Evolutionary conservation across 73 alveolate species (phyloP).

Genomic region (Symbiodinium natans): DNA sequence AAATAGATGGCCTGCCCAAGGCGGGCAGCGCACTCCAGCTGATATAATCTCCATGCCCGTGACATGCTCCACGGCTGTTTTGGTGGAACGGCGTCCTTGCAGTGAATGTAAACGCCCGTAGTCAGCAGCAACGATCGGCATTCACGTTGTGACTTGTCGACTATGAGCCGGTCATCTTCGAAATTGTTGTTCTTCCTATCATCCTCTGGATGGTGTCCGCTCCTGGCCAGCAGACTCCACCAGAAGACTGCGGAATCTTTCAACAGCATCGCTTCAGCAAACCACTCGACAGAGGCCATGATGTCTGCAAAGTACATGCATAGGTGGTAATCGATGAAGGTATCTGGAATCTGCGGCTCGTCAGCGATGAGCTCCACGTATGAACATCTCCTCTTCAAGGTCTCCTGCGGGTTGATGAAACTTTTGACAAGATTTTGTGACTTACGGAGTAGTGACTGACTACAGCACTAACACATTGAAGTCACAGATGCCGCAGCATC

Average conservation of each 20-base stretch:
- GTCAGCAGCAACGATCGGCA: neutral
- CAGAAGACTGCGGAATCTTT: neutral
- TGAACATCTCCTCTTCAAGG: neutral
- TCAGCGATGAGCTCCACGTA: slow-evolving; percentile 15
- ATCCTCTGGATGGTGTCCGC: neutral
- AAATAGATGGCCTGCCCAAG: neutral
- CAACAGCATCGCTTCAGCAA: neutral
- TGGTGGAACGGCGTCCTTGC: neutral
- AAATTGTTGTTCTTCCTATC: neutral
- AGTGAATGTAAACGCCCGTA: neutral
- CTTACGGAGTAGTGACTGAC: neutral
- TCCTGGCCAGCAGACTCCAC: neutral
- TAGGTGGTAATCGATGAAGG: neutral
- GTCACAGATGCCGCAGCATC: neutral
- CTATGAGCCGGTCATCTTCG: neutral
- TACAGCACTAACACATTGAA: neutral
- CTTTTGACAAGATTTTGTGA: too few relatives aligned
- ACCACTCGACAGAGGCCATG: neutral
- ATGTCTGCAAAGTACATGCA: neutral
- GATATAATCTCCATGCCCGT: neutral
- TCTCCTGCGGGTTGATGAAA: neutral
- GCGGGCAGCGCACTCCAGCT: neutral
- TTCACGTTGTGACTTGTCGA: neutral
- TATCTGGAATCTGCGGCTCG: neutral
- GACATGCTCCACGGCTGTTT: neutral